Base-by-base conservation (phyloP, 768 basidiomycete species). In the Gloeopeniophorella convolvens region DNA sequence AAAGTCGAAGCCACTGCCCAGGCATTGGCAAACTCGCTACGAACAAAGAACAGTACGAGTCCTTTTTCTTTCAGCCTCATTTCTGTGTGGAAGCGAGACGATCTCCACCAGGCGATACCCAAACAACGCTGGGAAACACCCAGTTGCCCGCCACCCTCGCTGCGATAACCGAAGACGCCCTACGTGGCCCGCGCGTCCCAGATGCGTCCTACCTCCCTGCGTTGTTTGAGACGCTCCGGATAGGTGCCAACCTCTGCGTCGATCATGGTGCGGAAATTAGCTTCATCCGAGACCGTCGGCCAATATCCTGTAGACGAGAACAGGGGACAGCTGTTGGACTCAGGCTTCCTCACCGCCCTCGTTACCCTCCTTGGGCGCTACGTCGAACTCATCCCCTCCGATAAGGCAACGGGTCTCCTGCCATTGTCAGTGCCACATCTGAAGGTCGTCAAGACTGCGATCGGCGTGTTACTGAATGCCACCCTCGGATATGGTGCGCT, bases 191-290 rank as follows among this genome's bases (percentile, higher is more conserved):
- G 5, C 55, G 72, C 16, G 69, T 73, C 39, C 78, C 79, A 5
- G 66, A 63, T 46, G 66, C 71, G 24, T 54, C 65, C n/a, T 74
- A 72, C 50, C 71, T 78, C 42, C 60, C 74, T 8, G 75, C 76
- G 9, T 70, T 82, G 20, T 77, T 77, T 51, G 85, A 91, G 62
- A 67, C 89, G 26, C 75, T 92, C 46, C 77, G 89, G 50, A 80
- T 89, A 12, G 80, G 80, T 21, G 89, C 89, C 11, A 92, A 92
- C 66, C 66, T 92, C 15, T 89, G 86, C 65, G 82, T 89, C 68
- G 87, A 92, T 62, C 87, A 91, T 59, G 81, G 87, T 82, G 57
- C 53, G 78, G 63, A 20, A 16, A 13, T 24, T 32, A 23, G 37
- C 32, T 47, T 16, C 43, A 16, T 41, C 6, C 39, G 18, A 42